Percentiles rank a stretch among this genome's conserved stretches.
These are phyloP conservation scores for Pseudozyma pruni DNA, from an alignment of 1,284 basidiomycete genomes.

Conservation along the genomic window DNA sequence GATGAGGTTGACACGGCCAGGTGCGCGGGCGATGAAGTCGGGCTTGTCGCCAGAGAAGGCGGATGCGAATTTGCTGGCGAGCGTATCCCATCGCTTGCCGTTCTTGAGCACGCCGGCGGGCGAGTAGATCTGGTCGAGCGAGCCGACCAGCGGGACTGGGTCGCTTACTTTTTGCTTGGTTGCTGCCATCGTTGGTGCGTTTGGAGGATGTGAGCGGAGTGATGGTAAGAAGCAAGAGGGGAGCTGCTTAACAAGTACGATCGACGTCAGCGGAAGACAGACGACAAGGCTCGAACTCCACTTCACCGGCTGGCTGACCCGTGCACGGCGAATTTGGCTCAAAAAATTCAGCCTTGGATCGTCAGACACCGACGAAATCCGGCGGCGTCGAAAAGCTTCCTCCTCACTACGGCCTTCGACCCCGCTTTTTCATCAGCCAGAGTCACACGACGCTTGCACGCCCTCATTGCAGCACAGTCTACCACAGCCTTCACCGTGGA, in stretches of 20 bases:
- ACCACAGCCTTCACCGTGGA: not conserved
- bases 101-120: constrained; percentile 45
- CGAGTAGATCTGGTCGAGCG: constrained; percentile 58
- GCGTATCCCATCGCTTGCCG: constrained; percentile 47
- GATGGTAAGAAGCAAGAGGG: too few relatives aligned
- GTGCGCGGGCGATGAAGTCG: constrained; percentile 64
- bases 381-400: not conserved
- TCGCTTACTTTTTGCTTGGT: constrained; percentile 41
- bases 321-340: too few relatives aligned
- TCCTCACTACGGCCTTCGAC: not conserved
- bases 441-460: constrained; percentile 11
- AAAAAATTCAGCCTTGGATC: too few relatives aligned
- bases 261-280: too few relatives aligned
- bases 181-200: constrained; percentile 5
- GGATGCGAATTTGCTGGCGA: constrained; percentile 42
- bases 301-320: not conserved
- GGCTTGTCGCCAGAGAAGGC: constrained; percentile 35
- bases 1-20: constrained; percentile 66
- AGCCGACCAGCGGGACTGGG: constrained; percentile 53
- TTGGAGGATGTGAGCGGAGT: not conserved
- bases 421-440: too few relatives aligned
- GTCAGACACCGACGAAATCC: constrained; percentile 20
- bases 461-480: not conserved
- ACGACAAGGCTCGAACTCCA: constrained; percentile 5
- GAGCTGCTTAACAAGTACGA: too few relatives aligned